Conservation (phyloP, 1,139 yeast species). For the Suhomyces bolitotheri region DNA sequence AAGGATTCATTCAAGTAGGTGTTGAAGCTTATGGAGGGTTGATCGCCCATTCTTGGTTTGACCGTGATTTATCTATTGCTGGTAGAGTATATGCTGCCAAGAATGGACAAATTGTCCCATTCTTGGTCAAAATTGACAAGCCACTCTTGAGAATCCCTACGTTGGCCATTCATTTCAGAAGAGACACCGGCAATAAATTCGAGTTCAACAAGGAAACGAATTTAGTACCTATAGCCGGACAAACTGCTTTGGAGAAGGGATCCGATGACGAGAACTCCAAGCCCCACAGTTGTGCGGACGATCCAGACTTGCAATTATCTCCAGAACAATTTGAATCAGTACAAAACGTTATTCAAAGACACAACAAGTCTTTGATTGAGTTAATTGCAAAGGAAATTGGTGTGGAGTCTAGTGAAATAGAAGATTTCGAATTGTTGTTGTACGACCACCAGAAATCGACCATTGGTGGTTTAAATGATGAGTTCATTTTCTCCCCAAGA, state of each 20-base stretch:
- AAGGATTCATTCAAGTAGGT: conserved; percentile 87
- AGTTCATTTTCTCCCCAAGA: conserved; percentile 91
- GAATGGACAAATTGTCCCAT: conserved; percentile 56
- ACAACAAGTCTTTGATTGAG: conserved; percentile 66
- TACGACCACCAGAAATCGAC: conserved; percentile 82
- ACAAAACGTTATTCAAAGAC: conserved; percentile 68
- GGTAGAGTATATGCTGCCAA: conserved; percentile 78
- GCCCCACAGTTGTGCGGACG: conserved; percentile 46
- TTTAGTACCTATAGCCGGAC: conserved; percentile 83
- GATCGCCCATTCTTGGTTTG: conserved; percentile 90
- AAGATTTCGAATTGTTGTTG: conserved; percentile 87
- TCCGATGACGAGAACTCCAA: conserved; percentile 20
- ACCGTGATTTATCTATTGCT: conserved; percentile 87
- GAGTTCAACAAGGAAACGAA: conserved; percentile 91
- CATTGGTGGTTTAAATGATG: conserved; percentile 87
- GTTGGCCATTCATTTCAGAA: conserved; percentile 86
- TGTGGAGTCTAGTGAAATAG: conserved; percentile 54
- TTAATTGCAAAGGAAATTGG: conserved; percentile 66
- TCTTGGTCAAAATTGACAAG: conserved; percentile 72
- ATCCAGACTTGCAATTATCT: conserved; percentile 44
- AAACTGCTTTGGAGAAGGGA: conserved; percentile 43
- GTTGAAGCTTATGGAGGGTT: conserved; percentile 97
- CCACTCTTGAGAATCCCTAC: conserved; percentile 93
- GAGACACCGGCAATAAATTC: conserved; percentile 74
- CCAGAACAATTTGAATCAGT: conserved; percentile 65